These are phyloP conservation scores for Globisporangium iwayamae DNA, from an alignment of 352 stramenopile genomes.

Conservation along the genomic window DNA sequence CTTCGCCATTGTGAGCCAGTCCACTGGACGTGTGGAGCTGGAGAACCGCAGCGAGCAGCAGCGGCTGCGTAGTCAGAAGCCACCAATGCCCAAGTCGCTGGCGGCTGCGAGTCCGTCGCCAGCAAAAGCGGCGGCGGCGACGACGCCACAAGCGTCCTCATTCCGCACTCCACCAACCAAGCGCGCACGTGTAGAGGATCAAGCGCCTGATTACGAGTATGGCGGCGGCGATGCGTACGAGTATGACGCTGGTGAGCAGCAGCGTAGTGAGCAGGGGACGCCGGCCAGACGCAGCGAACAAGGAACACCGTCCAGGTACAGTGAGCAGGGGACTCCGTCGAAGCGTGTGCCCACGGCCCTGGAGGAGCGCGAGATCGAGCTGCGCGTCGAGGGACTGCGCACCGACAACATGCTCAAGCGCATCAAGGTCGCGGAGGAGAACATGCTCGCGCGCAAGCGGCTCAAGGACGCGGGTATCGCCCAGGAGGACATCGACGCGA, in stretches of 20 bases:
- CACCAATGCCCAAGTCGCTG: neutral
- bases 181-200: neutral
- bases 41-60: conserved; percentile 13
- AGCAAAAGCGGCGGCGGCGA: neutral
- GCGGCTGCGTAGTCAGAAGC: neutral
- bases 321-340: neutral
- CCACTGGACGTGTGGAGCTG: conserved; percentile 15
- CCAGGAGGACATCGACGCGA: conserved; percentile 16
- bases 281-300: neutral
- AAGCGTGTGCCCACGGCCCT: neutral
- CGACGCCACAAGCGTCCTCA: neutral
- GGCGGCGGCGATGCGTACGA: neutral
- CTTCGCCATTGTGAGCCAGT: conserved; percentile 15
- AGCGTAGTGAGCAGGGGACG: neutral
- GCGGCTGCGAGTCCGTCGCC: neutral
- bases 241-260: neutral
- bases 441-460: conserved; percentile 35
- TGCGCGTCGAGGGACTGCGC: conserved; percentile 16
- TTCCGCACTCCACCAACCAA: neutral
- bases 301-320: neutral
- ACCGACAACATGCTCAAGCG: conserved; percentile 18
- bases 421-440: conserved; percentile 17
- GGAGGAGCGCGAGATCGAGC: conserved; percentile 6
- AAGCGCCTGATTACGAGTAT: neutral
- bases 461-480: conserved; percentile 31